Base-by-base conservation (phyloP, 768 basidiomycete species). In the Saitozyma sp. region DNA sequence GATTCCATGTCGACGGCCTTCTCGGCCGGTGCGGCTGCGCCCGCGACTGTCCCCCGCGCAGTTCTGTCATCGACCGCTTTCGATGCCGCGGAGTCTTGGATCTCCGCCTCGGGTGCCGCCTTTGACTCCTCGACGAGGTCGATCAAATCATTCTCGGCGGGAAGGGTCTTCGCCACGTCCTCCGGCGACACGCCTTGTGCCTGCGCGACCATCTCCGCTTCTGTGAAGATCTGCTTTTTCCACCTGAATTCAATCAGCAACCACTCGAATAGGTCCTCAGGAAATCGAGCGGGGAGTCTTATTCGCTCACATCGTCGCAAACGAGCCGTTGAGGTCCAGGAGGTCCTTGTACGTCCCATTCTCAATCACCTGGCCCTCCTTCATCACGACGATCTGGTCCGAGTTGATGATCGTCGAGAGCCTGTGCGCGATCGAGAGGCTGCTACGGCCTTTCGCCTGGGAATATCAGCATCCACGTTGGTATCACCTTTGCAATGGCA, bases 311-410 rank as follows among this genome's bases (percentile, higher is more conserved):
- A 75, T 75, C 20, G 61, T 56, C 16, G 69, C 71, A 45, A 75
- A 75, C 19, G 65, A 90, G 29, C 73, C 75, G 67, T 88, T 84
- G 50, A 81, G 79, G 39, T 86, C 85, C 51, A 93, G 80, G 40
- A 96, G 83, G 64, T 93, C 90, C 61, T 84, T 86, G 78, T 92
- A 91, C 48, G 80, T 85, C 9, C 76, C 78, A 9, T 62, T 54
- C 59, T 97, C 95, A 45, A 89, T 83, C 50, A 98, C 88, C 73
- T 87, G 86, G 5, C 95, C 94, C 73, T 96, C 89, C 69, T 90
- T 89, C 62, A 98, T 86, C 29, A 96, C 92, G 55, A 95, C 81
- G 71, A 98, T 96, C 59, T 90, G 91, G 73, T 86, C 85, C 52
- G 84, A 83, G 59, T 83, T 82, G 61, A 84, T 82, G 68, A 86